A percentile compares a stretch with the other conserved stretches of the same genome.
Conservation (phyloP, 768 basidiomycete species). For the Gyrodon lividus region DNA sequence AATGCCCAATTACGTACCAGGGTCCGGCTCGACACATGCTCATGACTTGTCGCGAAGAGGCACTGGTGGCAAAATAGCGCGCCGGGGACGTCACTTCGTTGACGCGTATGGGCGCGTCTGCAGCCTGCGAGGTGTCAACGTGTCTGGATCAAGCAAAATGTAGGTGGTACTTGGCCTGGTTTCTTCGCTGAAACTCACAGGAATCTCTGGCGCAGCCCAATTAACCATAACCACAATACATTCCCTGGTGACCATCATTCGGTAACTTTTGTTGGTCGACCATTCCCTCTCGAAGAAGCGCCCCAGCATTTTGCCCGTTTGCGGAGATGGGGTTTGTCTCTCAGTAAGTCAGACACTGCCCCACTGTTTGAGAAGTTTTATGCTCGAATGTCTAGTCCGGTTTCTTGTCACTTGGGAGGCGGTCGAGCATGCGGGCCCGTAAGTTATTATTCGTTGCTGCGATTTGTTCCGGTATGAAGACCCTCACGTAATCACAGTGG, state of each 20-base stretch:
- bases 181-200: not conserved
- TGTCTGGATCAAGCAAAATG: constrained; percentile 84
- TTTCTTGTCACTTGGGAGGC: constrained; percentile 98
- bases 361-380: not conserved
- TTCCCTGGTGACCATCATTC: constrained; percentile 65
- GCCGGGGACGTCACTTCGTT: constrained; percentile 77
- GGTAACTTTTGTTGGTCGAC: constrained; percentile 86
- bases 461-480: not conserved
- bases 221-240: constrained; percentile 60
- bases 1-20: constrained; percentile 43
- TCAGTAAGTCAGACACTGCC: constrained; percentile 53
- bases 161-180: constrained; percentile 34
- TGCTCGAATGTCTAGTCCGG: constrained; percentile 51
- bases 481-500: constrained; percentile 49
- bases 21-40: constrained; percentile 52
- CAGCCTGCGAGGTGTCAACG: constrained; percentile 78
- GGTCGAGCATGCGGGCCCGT: constrained; percentile 92
- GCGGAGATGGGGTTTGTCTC: constrained; percentile 84
- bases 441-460: constrained; percentile 34
- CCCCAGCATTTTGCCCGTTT: constrained; percentile 79
- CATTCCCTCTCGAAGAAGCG: constrained; percentile 89
- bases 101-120: constrained; percentile 81
- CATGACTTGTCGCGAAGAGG: constrained; percentile 68
- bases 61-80: constrained; percentile 54
- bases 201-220: constrained; percentile 46